Evolutionary conservation across 306 rosid species (phyloP), one percentile per base, ranked within the genome.

Genomic region (Sicyos baderoa): DNA sequence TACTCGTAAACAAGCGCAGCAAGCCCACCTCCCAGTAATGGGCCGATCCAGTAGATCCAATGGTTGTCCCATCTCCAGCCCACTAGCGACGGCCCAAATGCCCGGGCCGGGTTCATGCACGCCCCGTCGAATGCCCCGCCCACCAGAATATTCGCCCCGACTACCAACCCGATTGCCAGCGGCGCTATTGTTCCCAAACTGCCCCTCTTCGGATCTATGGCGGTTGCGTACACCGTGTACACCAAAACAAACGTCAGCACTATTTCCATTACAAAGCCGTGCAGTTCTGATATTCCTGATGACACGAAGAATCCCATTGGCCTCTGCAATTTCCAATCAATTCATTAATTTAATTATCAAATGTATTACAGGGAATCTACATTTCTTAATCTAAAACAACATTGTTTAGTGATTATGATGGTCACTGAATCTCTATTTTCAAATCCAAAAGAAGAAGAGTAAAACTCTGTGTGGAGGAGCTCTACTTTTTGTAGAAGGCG

Each of bases 51-150:
- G 73, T 79, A 93, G 83, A 90, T 79, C 99, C 99, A 93, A 49
- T 93, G 99, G 72, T 83, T 72, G 22, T 60, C 77, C 99, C 99
- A 93, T 78, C 97, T 84, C 91, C 96, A 84, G 32, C 96, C 97
- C 44, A 93, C 94, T 50, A 93, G 60, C 8, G 99, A 84, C 9
- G 99, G 99, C 62, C 99, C 97, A 57, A 93, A 93, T 7, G 96
- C 99, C 37, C 91, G 71, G 4, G 97, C 99, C 1, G 99, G 99
- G 82, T 90, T 93, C 99, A 90, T 88, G 76, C 85, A 87, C 9
- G 91, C 99, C 50, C 99, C 99, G 35, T 93, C 99, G 47, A 88
- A 93, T 51, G 97, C 90, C 27, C 91, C 96, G 8, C 97, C 99
- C 7, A 82, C 95, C 51, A 93, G 86, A 71, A 85, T 85, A 74